These are phyloP conservation scores for Monosporascus sp. DNA, from an alignment of 2,329 filamentous ascomycete genomes.

Conservation along the genomic window DNA sequence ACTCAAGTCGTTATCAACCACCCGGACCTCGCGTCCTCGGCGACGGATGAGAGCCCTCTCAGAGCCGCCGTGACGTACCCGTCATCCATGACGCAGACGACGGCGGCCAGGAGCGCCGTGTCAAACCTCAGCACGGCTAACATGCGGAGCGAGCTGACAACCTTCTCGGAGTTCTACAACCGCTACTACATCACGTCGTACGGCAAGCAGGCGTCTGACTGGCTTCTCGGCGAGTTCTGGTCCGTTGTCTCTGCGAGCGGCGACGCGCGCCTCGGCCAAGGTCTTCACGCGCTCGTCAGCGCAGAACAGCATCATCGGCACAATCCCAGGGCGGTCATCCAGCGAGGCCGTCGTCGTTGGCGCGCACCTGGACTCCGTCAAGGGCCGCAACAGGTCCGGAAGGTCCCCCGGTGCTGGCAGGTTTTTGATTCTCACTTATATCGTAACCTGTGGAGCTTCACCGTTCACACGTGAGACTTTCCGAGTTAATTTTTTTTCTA, in stretches of 20 bases:
- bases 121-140: constrained; percentile 56
- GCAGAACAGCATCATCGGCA: constrained; percentile 75
- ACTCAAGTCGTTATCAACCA: constrained; percentile 64
- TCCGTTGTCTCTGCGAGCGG: constrained; percentile 55
- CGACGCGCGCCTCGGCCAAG: constrained; percentile 53
- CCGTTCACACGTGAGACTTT: background rate
- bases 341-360: constrained; percentile 74
- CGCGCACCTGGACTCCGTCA: constrained; percentile 77
- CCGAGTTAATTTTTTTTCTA: background rate
- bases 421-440: background rate
- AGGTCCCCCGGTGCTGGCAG: constrained; percentile 59
- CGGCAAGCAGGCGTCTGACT: constrained; percentile 67
- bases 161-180: constrained; percentile 61
- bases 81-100: constrained; percentile 48
- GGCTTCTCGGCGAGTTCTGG: constrained; percentile 64
- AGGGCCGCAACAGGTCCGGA: constrained; percentile 65
- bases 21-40: constrained; percentile 45
- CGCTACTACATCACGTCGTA: constrained; percentile 61
- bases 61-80: constrained; percentile 50
- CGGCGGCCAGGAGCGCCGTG: constrained; percentile 52
- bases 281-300: constrained; percentile 67
- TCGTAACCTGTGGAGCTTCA: background rate
- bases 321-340: constrained; percentile 65
- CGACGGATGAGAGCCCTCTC: constrained; percentile 20
- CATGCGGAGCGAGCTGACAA: constrained; percentile 61